Evolutionary conservation across 1,284 basidiomycete genomes (phyloP), one percentile per base, ranked within the genome.

Genomic region (Trametes pubescens): DNA sequence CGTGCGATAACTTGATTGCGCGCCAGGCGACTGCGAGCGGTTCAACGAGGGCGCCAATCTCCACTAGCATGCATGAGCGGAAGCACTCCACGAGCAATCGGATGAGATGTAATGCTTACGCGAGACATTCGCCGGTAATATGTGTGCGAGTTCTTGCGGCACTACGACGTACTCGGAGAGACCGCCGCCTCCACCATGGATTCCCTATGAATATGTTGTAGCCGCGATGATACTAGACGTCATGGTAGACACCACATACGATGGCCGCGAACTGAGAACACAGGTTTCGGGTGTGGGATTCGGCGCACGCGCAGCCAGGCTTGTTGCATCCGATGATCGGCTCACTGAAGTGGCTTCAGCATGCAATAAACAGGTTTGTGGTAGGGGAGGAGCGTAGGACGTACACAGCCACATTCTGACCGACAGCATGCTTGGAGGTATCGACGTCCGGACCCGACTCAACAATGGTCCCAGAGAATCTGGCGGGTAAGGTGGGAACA

Each of bases 1-100:
- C 70, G 6, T 71, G 70, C 4, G 72, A 69, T 32, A 68, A 61
- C 57, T 75, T 73, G 35, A 77, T 71, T 1, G 75, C 76, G 43
- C 76, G 74, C 69, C 76, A 75, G 0, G 73, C 75, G 2, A 79
- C 75, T 0, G 77, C 69, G 1, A 79, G 63, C 0, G 77, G 77
- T 62, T 79, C 75, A 21, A 74, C 65, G 64, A 79, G 65, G 9
- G 75, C 75, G n/a, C 72, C 75, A 2, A 73, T 53, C 10, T 78
- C 69, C 54, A 75, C 72, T 75, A 35, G 2, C 3, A 4, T 11
- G 0, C 7, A 22, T 52, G 7, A 18, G 4, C 6, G 29, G 56
- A 10, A 51, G 44, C n/a, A 18, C 2, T 7, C 22, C 6, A 40
- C 29, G 2, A 22, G 29, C 10, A 6, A 21, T 11, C 18, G 35